Evolutionary conservation across 2,329 filamentous ascomycete species (phyloP), one percentile per base, ranked within the genome.

Genomic region (Cucurbitaria berberidis): DNA sequence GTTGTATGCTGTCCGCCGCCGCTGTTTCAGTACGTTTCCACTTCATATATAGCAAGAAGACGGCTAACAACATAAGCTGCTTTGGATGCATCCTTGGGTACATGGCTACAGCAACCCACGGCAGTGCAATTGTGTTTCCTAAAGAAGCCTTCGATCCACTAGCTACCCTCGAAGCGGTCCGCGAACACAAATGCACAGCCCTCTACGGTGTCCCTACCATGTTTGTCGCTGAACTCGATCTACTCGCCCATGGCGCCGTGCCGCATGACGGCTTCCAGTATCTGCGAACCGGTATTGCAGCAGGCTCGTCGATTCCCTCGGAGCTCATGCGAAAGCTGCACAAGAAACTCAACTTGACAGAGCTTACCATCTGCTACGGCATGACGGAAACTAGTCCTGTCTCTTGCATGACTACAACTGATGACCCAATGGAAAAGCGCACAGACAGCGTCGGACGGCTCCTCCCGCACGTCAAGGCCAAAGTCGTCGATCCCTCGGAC

Each of bases 131-230:
- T 57, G 84, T 97, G 3, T 93, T 97, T 67, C 91, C 93, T 0
- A 85, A 86, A 8, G 92, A 96, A 64, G 89, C 91, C 0, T 98
- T 98, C 77, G 87, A 96, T 68, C 89, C 93, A 0, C 74, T 80
- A 2, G 90, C 90, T 0, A 84, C 89, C 0, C 80, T 97, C 0
- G 77, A 80, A 51, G 80, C 85, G 1, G 83, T 89, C 0, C 84
- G 85, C 63, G 83, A 86, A 60, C 83, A 88, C 68, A 79, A 78
- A 51, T 85, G 81, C 40, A 89, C 87, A 0, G 87, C 84, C 0
- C 83, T 97, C 0, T 95, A 97, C 74, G 93, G 93, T 51, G 93
- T 98, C 0, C 86, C 91, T 3, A 98, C 93, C 47, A 99, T 98
- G 95, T 93, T 96, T 66, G 84, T 88, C n/a, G 88, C 93, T 22